Evolutionary conservation across 495 filamentous ascomycete genomes (phyloP).

Genomic region (Penicillium pulvis): DNA sequence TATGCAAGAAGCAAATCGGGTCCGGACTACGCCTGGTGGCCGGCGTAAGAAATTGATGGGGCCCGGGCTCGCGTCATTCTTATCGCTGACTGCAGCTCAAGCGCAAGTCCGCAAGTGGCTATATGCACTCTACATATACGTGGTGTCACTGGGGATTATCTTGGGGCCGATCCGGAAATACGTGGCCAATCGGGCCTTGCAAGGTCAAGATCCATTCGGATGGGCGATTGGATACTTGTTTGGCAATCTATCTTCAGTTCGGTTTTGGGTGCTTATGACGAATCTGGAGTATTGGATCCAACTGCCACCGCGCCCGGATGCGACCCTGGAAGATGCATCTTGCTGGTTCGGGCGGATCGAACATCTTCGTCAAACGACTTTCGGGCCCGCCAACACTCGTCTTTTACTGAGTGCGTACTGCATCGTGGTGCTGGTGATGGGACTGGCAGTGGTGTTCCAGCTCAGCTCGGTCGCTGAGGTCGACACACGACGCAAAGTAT

Average conservation of each 20-base stretch:
- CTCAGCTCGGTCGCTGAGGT: constrained; percentile 76
- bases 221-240: constrained; percentile 92
- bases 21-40: constrained; percentile 61
- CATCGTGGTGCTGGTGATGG: constrained; percentile 63
- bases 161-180: constrained; percentile 71
- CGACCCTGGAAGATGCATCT: constrained; percentile 27
- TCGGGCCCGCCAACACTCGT: constrained; percentile 82
- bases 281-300: constrained; percentile 76
- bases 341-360: constrained; percentile 60
- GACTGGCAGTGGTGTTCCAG: constrained; percentile 70
- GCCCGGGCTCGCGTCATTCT: constrained; percentile 67
- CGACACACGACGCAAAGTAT: constrained; percentile 96
- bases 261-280: constrained; percentile 63
- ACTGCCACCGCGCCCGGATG: constrained; percentile 58
- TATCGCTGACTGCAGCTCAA: constrained; percentile 78
- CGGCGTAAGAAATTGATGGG: constrained; percentile 69
- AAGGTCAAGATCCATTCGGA: constrained; percentile 77
- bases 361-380: constrained; percentile 52
- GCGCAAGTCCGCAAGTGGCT: constrained; percentile 76
- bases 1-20: constrained; percentile 32
- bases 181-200: constrained; percentile 64
- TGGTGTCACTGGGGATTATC: constrained; percentile 61
- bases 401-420: constrained; percentile 77
- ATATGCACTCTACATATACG: constrained; percentile 79
- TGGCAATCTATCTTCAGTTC: constrained; percentile 71